These are phyloP conservation scores for Nematodospora anomalae DNA, from an alignment of 1,139 yeast genomes.

Conservation along the genomic window DNA sequence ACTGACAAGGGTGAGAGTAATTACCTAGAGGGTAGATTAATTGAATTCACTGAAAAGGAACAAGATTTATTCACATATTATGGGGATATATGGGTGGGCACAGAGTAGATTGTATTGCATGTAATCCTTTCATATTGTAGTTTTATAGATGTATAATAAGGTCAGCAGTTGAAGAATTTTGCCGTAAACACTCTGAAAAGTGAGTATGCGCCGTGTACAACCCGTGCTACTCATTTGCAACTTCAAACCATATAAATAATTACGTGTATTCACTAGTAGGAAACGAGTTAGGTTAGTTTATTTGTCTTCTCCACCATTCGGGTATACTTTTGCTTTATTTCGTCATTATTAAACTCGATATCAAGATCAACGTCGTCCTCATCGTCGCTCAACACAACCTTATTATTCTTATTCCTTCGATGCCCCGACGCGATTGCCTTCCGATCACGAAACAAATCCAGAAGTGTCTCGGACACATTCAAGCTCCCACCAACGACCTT, in stretches of 20 bases:
- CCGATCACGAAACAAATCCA: slow-evolving; percentile 11
- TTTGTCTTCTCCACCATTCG: slow-evolving; percentile 1
- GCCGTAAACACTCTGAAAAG: too few species aligned
- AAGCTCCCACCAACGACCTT: slow-evolving; percentile 8
- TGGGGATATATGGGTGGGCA: slow-evolving; percentile 40
- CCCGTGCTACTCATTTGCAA: too few species aligned
- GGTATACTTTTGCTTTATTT: slow-evolving; percentile 5
- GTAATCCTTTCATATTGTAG: too few species aligned
- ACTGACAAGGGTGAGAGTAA: slow-evolving; percentile 22
- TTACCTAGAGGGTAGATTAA: slow-evolving; percentile 25
- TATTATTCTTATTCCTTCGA: slow-evolving; percentile 9
- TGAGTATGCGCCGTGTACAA: too few species aligned
- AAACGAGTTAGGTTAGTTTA: too few species aligned
- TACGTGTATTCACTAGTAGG: too few species aligned
- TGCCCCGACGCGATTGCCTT: not conserved
- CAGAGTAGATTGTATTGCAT: slow-evolving; percentile 9
- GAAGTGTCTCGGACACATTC: slow-evolving; percentile 3
- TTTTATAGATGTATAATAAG: too few species aligned
- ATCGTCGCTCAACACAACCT: slow-evolving; percentile 6
- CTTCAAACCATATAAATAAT: too few species aligned
- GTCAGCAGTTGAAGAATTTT: too few species aligned
- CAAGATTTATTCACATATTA: slow-evolving; percentile 27
- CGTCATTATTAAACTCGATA: slow-evolving; percentile 16
- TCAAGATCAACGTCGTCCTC: slow-evolving; percentile 22
- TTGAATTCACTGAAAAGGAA: slow-evolving; percentile 25